These are phyloP conservation scores for Pascua sp. DNA, from an alignment of 1,284 basidiomycete genomes.

Conservation along the genomic window DNA sequence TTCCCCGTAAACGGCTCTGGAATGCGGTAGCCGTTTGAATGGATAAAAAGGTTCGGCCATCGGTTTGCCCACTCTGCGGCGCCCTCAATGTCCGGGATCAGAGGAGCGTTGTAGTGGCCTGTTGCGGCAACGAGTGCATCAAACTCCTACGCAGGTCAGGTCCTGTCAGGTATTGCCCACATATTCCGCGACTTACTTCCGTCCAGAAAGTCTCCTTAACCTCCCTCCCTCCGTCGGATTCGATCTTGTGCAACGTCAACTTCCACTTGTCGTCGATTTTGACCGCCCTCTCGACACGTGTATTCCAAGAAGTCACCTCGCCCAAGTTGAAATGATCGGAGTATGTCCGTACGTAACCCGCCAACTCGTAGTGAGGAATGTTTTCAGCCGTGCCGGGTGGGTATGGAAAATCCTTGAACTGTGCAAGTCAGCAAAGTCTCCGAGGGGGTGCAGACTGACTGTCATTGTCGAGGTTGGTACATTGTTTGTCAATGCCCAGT, in stretches of 20 bases:
- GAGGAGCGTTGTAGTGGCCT: constrained; percentile 49
- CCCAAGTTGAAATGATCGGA: constrained; percentile 50
- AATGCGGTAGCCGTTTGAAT: constrained; percentile 54
- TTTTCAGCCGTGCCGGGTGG: constrained; percentile 23
- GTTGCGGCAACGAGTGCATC: constrained; percentile 55
- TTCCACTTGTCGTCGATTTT: constrained; percentile 14
- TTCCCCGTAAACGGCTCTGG: constrained; percentile 50
- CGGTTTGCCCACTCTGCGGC: constrained; percentile 47
- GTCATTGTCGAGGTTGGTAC: constrained; percentile 47
- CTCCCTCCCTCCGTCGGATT: constrained; percentile 45
- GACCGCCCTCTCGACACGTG: constrained; percentile 54
- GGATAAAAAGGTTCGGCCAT: constrained; percentile 49
- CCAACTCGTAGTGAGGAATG: constrained; percentile 24
- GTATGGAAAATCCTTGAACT: constrained; percentile 34
- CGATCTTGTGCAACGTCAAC: constrained; percentile 46
- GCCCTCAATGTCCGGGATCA: constrained; percentile 49
- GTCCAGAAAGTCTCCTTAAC: constrained; percentile 28
- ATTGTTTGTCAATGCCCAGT: constrained; percentile 52
- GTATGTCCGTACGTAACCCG: constrained; percentile 40
- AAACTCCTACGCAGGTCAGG: constrained; percentile 46
- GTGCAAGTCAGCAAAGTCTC: background rate
- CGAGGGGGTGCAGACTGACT: constrained; percentile 28
- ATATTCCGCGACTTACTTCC: constrained; percentile 36
- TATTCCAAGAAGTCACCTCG: constrained; percentile 52
- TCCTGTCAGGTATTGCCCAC: no score